phyloP scores from a whole-genome alignment of 2,329 filamentous ascomycete genomes.

The Pyrenophora tritici-repentis region DNA sequence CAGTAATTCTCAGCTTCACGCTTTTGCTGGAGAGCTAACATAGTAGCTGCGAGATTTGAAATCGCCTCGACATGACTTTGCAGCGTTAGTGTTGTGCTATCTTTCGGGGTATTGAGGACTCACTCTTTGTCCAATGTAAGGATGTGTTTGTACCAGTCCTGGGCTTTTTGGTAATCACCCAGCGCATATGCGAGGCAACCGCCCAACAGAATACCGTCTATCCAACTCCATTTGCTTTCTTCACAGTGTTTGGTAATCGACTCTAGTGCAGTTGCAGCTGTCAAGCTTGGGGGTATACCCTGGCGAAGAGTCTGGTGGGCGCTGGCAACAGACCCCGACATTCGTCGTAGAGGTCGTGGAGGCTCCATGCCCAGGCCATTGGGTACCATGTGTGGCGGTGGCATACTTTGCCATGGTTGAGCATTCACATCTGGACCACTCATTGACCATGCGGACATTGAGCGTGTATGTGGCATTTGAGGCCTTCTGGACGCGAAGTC shows the following conservation, averaged over 20 bases:
- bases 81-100: constrained; percentile 13
- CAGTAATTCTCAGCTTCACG: constrained; percentile 86
- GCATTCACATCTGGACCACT: constrained; percentile 20
- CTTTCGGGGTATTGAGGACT: constrained; percentile 20
- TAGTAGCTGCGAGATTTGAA: constrained; percentile 87
- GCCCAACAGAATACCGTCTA: constrained; percentile 87
- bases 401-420: constrained; percentile 35
- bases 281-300: constrained; percentile 42
- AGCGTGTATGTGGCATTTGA: constrained; percentile 34
- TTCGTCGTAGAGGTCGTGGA: constrained; percentile 38
- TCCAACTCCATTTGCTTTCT: constrained; percentile 64
- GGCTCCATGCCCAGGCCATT: constrained; percentile 33
- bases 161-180: constrained; percentile 77
- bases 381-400: constrained; percentile 25
- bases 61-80: constrained; percentile 85
- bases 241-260: constrained; percentile 45
- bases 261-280: constrained; percentile 45
- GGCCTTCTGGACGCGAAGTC: constrained; percentile 28
- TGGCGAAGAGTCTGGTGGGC: constrained; percentile 34
- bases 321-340: constrained; percentile 41
- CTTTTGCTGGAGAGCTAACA: constrained; percentile 80
- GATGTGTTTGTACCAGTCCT: constrained; percentile 75
- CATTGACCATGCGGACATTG: constrained; percentile 37
- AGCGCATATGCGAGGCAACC: constrained; percentile 92
- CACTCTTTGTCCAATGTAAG: constrained; percentile 62